Conservation (phyloP, 1,284 basidiomycete genomes). For the Chalciporus piperatoides region DNA sequence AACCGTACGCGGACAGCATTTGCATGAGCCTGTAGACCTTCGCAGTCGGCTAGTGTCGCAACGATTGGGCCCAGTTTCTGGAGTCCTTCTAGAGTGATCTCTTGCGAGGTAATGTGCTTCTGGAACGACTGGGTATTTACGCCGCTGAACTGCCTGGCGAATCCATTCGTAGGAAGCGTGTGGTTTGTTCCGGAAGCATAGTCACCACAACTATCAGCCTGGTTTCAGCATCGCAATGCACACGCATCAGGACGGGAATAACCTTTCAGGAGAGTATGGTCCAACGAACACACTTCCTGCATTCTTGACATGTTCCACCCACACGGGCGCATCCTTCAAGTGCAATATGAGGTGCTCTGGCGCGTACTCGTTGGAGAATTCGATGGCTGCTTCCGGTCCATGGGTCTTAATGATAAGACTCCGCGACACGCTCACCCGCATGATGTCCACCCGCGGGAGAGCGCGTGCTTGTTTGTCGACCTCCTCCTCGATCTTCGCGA, state of each 20-base stretch:
- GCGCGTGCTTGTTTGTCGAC: constrained; percentile 87
- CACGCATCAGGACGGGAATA: constrained; percentile 14
- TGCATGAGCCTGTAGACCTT: constrained; percentile 94
- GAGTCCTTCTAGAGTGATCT: constrained; percentile 81
- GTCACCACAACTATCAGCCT: constrained; percentile 78
- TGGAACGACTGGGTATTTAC: constrained; percentile 98
- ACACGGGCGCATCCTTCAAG: constrained; percentile 65
- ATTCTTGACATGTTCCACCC: constrained; percentile 74
- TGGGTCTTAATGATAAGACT: constrained; percentile 82
- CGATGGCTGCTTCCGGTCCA: constrained; percentile 72
- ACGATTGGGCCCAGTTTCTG: constrained; percentile 84
- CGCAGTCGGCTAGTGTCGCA: constrained; percentile 88
- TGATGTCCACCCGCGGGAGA: constrained; percentile 85
- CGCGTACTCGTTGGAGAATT: constrained; percentile 96
- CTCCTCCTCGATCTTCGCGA: constrained; percentile 78
- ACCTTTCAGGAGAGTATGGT: constrained; percentile 93
- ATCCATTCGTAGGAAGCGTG: constrained; percentile 92
- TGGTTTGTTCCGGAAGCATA: constrained; percentile 99
- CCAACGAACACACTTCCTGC: constrained; percentile 98
- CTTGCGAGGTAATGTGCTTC: constrained; percentile 97
- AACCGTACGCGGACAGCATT: constrained; percentile 79
- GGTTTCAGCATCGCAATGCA: constrained; percentile 6
- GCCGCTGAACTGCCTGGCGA: constrained; percentile 96
- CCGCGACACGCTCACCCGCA: constrained; percentile 88
- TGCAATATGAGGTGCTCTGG: constrained; percentile 96